Evolutionary conservation across 164 flowering plant genomes (phyloP), one percentile per base, ranked within the genome.

Genomic region (Umbellularia californica): DNA sequence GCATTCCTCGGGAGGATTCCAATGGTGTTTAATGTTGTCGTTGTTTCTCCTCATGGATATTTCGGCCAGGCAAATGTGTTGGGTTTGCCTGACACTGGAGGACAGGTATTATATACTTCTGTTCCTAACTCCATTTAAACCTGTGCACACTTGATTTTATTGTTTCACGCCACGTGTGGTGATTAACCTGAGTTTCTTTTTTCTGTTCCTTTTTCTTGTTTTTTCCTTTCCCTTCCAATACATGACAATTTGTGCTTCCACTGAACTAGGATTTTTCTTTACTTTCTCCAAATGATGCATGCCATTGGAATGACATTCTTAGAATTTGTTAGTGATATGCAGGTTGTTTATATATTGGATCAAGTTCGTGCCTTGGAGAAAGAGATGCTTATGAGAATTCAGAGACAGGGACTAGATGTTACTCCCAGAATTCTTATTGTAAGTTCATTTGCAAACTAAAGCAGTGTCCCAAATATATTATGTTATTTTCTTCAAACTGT

Each of bases 21-120:
- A 0, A 95, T 93, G 99, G 93, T 93, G 78, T 95, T 95, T 74
- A 91, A 95, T 84, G 97, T 95, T 74, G 99, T 90, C 65, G 87
- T 95, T 78, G 75, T 95, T 68, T 93, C 99, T 52, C 87, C 92
- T 1, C 99, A 95, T 84, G 99, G 99, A 75, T 95, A 90, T 87
- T 95, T 95, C 79, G 98, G 99, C 69, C 99, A 95, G 81, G 99
- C 97, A 66, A 92, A 95, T 83, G 98, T 93, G 33, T 79, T 95
- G 60, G 99, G 99, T 50, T 82, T 93, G 83, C 99, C 99, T 19
- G 99, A 95, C 86, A 93, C 98, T 75, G 98, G 99, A 64, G 99
- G 99, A 2, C 99, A 95, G 95, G 99, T 93, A 82, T 60, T 74
- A 17, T 5, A 41, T 17, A 3, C 5, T 51, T 41, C 23, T 24